A percentile compares a stretch with the other conserved stretches of the same genome.
Conservation (phyloP, 176 grass and related monocot species). For the Ensete ventricosum region DNA sequence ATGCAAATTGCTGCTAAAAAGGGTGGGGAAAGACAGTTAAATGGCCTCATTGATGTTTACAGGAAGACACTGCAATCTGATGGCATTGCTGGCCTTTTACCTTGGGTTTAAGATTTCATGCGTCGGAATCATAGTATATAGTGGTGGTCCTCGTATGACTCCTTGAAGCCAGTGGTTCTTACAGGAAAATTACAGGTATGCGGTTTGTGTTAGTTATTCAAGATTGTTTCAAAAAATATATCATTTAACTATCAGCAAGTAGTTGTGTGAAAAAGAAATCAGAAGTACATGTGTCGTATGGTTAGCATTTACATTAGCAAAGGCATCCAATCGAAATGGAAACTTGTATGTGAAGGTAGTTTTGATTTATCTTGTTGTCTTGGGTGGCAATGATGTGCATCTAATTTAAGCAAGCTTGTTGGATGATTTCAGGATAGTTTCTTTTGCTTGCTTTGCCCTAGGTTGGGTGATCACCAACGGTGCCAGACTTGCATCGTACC, state of each 20-base stretch:
- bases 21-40: conserved; percentile 7
- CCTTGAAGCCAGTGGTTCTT: conserved; percentile 10
- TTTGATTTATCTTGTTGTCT: too few relatives aligned
- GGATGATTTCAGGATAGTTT: conserved; percentile 12
- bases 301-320: too few relatives aligned
- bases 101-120: conserved; percentile 11
- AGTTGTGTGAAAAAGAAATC: too few relatives aligned
- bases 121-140: conserved; percentile 6
- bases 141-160: conserved; percentile 9
- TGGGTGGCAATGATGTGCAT: too few relatives aligned
- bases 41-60: conserved; percentile 15
- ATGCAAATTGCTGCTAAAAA: conserved; percentile 11
- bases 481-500: conserved; percentile 4
- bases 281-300: too few relatives aligned
- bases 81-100: conserved; percentile 10
- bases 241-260: too few relatives aligned
- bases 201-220: background rate
- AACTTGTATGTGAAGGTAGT: too few relatives aligned
- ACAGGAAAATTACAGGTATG: conserved; percentile 2
- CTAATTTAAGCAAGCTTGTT: background rate
- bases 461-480: conserved; percentile 9
- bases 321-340: too few relatives aligned
- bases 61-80: conserved; percentile 4
- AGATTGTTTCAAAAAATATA: too few relatives aligned
- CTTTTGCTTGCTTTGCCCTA: conserved; percentile 5